Evolutionary conservation across 164 flowering plant genomes (phyloP), one percentile per base, ranked within the genome.

Genomic region (Dillenia turbinata): DNA sequence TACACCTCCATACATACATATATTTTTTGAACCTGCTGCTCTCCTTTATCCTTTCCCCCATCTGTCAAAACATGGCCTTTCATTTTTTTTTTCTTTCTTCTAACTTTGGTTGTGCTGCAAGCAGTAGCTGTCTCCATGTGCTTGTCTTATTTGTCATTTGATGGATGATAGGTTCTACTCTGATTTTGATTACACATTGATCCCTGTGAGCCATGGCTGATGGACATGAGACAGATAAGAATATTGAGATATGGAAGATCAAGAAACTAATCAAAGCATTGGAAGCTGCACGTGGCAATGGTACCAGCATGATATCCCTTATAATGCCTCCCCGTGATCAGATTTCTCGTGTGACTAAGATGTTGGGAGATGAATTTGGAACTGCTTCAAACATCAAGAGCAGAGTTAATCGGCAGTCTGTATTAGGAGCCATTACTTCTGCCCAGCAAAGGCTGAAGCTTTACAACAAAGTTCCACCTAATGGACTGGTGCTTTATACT

Each of bases 301-400:
- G 82, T 2, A 81, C 84, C 43, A 81, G 84, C 63, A 81, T 80
- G 84, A 80, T 80, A 40, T 80, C 84, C 61, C 78, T 80, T 61
- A 80, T 80, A 12, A 81, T 78, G 71, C 82, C 82, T 54, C 85
- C 82, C 8, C 78, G 85, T 49, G 85, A 81, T 75, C 81, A 78
- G 51, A 57, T 78, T 12, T 66, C 81, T 54, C 63, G 82, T 26
- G 82, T 76, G 48, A 79, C 82, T 7, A 79, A 79, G 68, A 76
- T 79, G 80, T 56, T 76, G n/a, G 82, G 80, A 1, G 82, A 79
- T 73, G 80, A 79, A 64, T 76, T 69, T 64, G 82, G 82, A 63
- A 79, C 78, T 54, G 82, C 82, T 56, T 78, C 82, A 54, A 78
- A 78, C 71, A 78, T 79, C 50, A 79, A 79, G 43, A 79, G 82